Base-by-base conservation (phyloP, 768 basidiomycete species). In the Lepiota brunneoincarnata region DNA sequence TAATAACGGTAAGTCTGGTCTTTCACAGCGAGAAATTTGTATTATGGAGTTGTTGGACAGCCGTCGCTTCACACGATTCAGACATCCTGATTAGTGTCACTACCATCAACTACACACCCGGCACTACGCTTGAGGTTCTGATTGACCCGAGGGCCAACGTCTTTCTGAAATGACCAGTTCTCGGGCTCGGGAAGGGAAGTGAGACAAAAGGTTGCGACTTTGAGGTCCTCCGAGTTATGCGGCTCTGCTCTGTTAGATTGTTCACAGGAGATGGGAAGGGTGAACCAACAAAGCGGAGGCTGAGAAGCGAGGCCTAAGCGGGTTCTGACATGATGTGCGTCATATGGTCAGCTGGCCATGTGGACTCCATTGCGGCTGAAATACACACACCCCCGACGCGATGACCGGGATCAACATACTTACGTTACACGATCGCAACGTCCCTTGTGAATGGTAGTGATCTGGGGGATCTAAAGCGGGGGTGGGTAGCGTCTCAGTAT, bases 1-100 rank as follows among this genome's bases (percentile, higher is more conserved):
- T 54, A 38, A 21, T 38, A 18, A 28, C 12, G 52, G 52, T 54
- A 38, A 54, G 52, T 38, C 31, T 26, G 24, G 37, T 35, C 21
- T 43, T 37, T 23, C 1, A 21, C 24, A 31, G 31, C 17, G 48
- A 49, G 36, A n/a, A 14, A 35, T 18, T 15, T 48, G 6, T 21
- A 48, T 28, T 21, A 49, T 49, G 31, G 47, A 49, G 48, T 37
- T 21, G 39, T 24, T 49, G 15, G 39, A 15, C 35, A 37, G 36
- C 48, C 17, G 21, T 37, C 26, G 4, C 7, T 9, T 31, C 31
- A 31, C 4, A 31, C 31, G 31, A 31, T 31, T 31, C 31, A 2
- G 7, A 9, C 11, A 31, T 31, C 6, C 31, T 31, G 31, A 31
- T 31, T 10, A 31, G 7, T 31, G 31, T 31, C 11, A 9, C 11